Evolutionary conservation across 371 early-diverging fungal species (phyloP).

Genomic region (Mortierella sp.): DNA sequence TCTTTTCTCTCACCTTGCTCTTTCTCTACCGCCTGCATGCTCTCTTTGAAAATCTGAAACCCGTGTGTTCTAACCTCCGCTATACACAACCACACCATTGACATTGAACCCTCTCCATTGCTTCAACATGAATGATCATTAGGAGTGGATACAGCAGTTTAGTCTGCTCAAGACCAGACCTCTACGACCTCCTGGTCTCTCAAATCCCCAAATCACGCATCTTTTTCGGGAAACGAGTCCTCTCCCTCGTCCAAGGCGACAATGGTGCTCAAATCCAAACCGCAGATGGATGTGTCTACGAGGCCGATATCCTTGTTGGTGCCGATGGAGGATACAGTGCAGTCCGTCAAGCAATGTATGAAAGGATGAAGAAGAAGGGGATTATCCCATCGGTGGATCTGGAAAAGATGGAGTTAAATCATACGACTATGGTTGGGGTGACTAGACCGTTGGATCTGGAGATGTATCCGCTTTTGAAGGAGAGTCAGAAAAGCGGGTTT

Average conservation of each 20-base stretch:
- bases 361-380: background rate
- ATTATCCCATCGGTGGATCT: constrained; percentile 5
- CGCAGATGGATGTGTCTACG: background rate
- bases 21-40: background rate
- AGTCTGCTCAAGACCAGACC: background rate
- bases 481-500: background rate
- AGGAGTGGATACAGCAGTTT: background rate
- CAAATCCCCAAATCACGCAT: background rate
- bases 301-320: background rate
- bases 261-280: constrained; percentile 3
- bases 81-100: background rate
- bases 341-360: constrained; percentile 4
- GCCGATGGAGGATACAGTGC: constrained; percentile 6
- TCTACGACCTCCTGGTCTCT: background rate
- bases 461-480: constrained; percentile 11
- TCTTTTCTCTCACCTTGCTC: background rate
- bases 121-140: background rate
- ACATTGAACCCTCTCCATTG: background rate
- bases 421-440: constrained; percentile 7
- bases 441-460: constrained; percentile 23
- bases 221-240: background rate
- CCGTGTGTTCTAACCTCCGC: background rate
- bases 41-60: background rate
- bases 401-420: background rate
- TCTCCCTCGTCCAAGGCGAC: background rate